Evolutionary conservation across 495 filamentous ascomycete species (phyloP).

Genomic region (Xylaria intraflava): DNA sequence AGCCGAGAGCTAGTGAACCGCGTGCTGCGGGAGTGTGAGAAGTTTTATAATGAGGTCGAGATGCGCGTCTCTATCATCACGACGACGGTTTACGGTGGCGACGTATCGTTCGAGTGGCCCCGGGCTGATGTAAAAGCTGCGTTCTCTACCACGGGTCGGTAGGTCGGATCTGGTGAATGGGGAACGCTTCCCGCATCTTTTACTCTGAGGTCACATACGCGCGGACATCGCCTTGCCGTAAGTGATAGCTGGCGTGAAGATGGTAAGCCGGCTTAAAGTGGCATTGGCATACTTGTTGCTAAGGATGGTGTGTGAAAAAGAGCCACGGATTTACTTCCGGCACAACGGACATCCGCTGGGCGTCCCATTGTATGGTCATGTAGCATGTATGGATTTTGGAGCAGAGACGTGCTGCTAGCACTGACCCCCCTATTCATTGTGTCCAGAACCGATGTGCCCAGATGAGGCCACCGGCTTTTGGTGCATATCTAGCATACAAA

Average conservation of each 20-base stretch:
- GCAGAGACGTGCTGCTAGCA: no score
- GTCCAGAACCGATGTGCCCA: background rate
- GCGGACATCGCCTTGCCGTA: constrained; percentile 1
- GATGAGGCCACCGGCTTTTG: no score
- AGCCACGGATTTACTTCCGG: background rate
- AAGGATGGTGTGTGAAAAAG: constrained; percentile 8
- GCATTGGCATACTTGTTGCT: constrained; percentile 24
- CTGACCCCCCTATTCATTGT: background rate
- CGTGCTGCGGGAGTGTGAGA: constrained; percentile 76
- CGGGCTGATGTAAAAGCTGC: constrained; percentile 46
- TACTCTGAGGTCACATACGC: background rate
- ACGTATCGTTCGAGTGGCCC: constrained; percentile 51
- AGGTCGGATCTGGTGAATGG: constrained; percentile 28
- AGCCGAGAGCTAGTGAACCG: constrained; percentile 64
- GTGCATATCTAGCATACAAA: no score
- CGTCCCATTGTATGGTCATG: no score
- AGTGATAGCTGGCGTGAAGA: constrained; percentile 15
- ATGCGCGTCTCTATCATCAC: constrained; percentile 61
- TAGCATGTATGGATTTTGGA: no score
- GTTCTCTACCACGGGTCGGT: constrained; percentile 38
- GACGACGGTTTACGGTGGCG: constrained; percentile 50
- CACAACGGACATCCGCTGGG: no score
- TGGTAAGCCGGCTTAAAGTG: constrained; percentile 19
- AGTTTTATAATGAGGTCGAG: constrained; percentile 65
- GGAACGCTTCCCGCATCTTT: constrained; percentile 18